Conservation (phyloP, 306 rosid genomes). For the Sicyos baderoa region DNA sequence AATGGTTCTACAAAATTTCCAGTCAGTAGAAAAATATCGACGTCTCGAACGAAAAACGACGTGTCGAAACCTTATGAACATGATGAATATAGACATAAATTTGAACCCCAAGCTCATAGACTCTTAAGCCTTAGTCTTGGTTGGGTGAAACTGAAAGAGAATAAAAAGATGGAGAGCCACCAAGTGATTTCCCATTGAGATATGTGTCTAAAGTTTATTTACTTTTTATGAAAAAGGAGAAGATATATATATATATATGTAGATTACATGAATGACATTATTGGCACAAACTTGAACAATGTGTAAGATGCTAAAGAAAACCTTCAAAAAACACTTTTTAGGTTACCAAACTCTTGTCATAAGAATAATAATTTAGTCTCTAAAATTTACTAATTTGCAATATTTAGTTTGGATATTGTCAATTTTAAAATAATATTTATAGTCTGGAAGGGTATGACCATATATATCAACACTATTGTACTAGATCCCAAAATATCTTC, state of each 20-base stretch:
- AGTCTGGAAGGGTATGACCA: too few species aligned
- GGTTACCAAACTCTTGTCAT: too few species aligned
- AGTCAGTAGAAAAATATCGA: too few species aligned
- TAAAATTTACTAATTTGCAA: too few species aligned
- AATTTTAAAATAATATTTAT: too few species aligned
- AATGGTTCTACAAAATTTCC: not conserved
- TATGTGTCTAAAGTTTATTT: slow-evolving; percentile 3
- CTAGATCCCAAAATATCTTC: too few species aligned
- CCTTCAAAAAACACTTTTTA: not conserved
- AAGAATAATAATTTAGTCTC: too few species aligned
- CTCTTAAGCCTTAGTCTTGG: not conserved
- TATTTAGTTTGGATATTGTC: too few species aligned
- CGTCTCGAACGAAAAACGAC: not conserved
- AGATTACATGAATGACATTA: not conserved
- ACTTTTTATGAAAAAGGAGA: not conserved
- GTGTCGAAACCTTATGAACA: not conserved
- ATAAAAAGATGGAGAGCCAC: not conserved
- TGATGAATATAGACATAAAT: not conserved
- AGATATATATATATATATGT: too few species aligned
- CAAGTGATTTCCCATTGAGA: not conserved
- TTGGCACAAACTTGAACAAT: not conserved
- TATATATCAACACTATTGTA: too few species aligned
- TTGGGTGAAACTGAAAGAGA: not conserved
- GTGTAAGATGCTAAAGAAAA: not conserved
- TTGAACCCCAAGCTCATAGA: not conserved